Evolutionary conservation across 257 asterid genomes (phyloP).

Genomic region (Knoxia roxburghii): DNA sequence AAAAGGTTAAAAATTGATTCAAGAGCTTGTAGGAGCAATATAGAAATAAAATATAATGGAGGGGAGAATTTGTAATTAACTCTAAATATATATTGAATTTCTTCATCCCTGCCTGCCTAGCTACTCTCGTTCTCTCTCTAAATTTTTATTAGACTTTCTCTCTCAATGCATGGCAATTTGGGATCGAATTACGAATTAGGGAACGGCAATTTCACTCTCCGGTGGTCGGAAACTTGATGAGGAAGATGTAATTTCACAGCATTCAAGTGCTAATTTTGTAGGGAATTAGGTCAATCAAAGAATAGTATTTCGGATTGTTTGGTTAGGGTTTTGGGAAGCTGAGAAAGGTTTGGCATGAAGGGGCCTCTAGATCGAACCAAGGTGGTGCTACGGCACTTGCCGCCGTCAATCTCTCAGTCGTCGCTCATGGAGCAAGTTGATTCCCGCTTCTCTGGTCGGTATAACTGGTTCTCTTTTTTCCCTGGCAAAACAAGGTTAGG

Average conservation of each 20-base stretch:
- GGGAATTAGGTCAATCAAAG: slow-evolving; percentile 1
- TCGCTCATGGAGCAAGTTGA: slow-evolving; percentile 79
- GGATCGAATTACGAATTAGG: slow-evolving; percentile 46
- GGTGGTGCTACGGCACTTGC: slow-evolving; percentile 99
- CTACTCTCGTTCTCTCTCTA: slow-evolving; percentile 28
- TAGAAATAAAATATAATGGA: neutral
- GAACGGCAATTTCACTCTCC: slow-evolving; percentile 18
- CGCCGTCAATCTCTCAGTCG: slow-evolving; percentile 92
- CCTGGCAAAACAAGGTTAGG: slow-evolving; percentile 78
- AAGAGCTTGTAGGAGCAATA: slow-evolving; percentile 6
- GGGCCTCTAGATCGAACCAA: slow-evolving; percentile 90
- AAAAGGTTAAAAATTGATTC: too few relatives aligned
- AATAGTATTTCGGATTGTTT: slow-evolving; percentile 20
- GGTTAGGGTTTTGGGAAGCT: slow-evolving; percentile 51
- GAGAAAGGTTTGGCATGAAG: slow-evolving; percentile 58
- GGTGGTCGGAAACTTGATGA: slow-evolving; percentile 15
- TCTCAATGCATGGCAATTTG: slow-evolving; percentile 52
- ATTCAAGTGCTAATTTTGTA: slow-evolving; percentile 28
- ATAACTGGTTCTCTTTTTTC: slow-evolving; percentile 65
- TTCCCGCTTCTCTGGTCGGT: slow-evolving; percentile 80
- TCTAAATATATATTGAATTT: slow-evolving; percentile 1
- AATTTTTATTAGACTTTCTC: slow-evolving; percentile 22
- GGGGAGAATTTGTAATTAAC: slow-evolving; percentile 18
- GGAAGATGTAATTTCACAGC: slow-evolving; percentile 47
- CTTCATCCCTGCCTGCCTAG: slow-evolving; percentile 1